Conservation (phyloP, 108 stramenopile genomes). For the Epithemia pelagica region DNA sequence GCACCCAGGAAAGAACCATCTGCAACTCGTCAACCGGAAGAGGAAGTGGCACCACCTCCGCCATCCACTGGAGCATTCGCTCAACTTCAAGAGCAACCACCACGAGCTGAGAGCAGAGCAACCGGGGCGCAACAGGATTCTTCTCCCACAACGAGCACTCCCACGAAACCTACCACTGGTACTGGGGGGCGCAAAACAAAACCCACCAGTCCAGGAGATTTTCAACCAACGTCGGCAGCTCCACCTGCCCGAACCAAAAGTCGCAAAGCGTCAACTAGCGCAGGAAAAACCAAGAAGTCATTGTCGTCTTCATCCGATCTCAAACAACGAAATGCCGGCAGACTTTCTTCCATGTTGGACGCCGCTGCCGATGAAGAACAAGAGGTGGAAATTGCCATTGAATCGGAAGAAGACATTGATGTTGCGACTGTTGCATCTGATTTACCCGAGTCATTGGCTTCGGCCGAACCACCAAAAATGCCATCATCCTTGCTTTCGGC, state of each 20-base stretch:
- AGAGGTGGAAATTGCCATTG: not conserved
- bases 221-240: not conserved
- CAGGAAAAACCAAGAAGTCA: not conserved
- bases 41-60: too few species aligned
- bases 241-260: not conserved
- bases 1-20: too few species aligned
- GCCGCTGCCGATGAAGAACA: not conserved
- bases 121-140: too few species aligned
- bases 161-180: too few species aligned
- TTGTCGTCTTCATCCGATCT: not conserved
- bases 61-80: too few species aligned
- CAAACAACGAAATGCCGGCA: not conserved
- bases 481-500: not conserved
- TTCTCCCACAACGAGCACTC: too few species aligned
- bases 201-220: not conserved
- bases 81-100: too few species aligned
- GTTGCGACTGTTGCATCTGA: not conserved
- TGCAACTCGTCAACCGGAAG: too few species aligned
- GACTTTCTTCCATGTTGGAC: not conserved
- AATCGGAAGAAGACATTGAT: not conserved
- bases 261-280: not conserved
- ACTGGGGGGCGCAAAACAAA: not conserved
- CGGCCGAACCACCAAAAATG: not conserved
- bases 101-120: too few species aligned
- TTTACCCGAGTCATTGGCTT: not conserved